Conservation (phyloP, 495 filamentous ascomycete genomes). For the Hyaloscypha bicolor region DNA sequence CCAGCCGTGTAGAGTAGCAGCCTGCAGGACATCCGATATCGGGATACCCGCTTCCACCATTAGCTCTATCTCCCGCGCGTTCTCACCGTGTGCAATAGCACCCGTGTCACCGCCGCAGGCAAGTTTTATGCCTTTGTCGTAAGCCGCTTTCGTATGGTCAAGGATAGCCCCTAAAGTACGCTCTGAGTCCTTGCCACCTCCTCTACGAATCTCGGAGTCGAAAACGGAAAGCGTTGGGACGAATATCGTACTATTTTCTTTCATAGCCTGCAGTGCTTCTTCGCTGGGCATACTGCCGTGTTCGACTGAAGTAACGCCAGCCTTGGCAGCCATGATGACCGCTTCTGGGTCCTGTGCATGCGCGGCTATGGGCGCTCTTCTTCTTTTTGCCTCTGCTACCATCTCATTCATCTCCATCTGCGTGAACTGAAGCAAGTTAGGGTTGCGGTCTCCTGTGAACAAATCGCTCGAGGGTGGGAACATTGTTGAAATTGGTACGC, state of each 20-base stretch:
- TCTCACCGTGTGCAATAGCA: constrained; percentile 52
- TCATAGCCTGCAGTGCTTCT: not conserved
- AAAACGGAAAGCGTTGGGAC: not conserved
- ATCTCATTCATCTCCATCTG: not conserved
- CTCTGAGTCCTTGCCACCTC: no score
- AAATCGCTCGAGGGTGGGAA: not conserved
- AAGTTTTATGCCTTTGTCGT: not conserved
- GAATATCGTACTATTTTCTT: not conserved
- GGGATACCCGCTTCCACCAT: constrained; percentile 53
- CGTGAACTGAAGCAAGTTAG: not conserved
- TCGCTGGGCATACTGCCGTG: not conserved
- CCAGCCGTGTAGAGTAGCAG: constrained; percentile 52
- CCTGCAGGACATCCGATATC: constrained; percentile 46
- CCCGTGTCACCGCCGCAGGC: constrained; percentile 52
- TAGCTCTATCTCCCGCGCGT: constrained; percentile 51
- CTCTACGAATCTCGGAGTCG: not conserved
- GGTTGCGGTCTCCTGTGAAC: not conserved
- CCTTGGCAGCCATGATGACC: not conserved
- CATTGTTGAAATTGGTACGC: no score
- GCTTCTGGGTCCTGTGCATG: not conserved
- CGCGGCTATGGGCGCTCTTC: not conserved
- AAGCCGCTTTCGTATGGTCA: not conserved
- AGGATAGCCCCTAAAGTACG: not conserved
- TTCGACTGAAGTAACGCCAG: not conserved
- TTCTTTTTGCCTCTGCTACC: not conserved